Evolutionary conservation across 306 rosid genomes (phyloP), one percentile per base, ranked within the genome.

Genomic region (Pterocarpus macrocarpus): DNA sequence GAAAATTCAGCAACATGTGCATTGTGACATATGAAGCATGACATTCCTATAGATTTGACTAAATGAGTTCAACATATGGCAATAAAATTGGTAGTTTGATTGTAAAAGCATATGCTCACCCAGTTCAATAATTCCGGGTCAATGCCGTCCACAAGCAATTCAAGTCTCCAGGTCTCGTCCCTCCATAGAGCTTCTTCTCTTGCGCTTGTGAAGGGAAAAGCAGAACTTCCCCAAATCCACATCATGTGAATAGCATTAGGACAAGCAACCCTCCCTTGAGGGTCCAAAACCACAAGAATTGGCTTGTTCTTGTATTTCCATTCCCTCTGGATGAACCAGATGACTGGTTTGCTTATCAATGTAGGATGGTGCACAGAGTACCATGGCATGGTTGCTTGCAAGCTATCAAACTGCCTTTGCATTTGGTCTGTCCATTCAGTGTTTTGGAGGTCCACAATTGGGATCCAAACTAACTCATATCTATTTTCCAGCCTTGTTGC

Each of bases 181-280:
- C 75, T 87, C 95, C 92, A 91, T 1, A 91, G 86, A 69, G 76
- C 75, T 87, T 91, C 92, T 72, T 91, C 95, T 67, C 73, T 87
- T 28, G 62, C 7, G 69, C 84, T 91, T 7, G 92, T 89, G 83
- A 91, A 89, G 71, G 95, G 95, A 76, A 85, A 91, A 28, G 95
- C 95, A 34, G 71, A 76, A 55, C 90, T 87, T 78, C 91, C 92
- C 92, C 92, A 91, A 79, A 89, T 91, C 89, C 91, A 91, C 90
- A 91, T 91, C 95, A 91, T 91, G 84, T 89, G 95, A 44, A 91
- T 82, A 64, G 95, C 95, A 64, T 91, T 91, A 28, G 92, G 95
- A 41, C 90, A 81, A 11, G 76, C 89, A 56, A 89, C 95, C 69
- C 64, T 84, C 2, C 92, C 95, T 56, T 89, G 88, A 74, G 92